Evolutionary conservation across 768 basidiomycete species (phyloP).

Genomic region (Rhizopogon roseolus): DNA sequence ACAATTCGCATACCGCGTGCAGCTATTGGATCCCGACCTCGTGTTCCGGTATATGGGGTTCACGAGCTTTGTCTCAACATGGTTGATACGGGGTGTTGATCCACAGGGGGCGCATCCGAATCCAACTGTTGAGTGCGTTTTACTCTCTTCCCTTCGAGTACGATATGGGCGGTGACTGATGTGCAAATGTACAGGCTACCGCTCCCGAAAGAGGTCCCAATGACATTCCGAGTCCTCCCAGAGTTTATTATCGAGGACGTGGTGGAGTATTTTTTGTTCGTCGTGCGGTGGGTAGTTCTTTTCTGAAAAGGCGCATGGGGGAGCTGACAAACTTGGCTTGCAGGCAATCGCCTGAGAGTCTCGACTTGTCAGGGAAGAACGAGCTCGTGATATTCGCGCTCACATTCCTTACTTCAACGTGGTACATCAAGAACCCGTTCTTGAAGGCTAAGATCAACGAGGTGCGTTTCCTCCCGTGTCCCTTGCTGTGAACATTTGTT

Average conservation of each 20-base stretch:
- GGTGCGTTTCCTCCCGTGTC: conserved; percentile 34
- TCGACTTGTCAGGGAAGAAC: conserved; percentile 80
- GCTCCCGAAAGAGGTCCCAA: conserved; percentile 78
- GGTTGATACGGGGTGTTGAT: conserved; percentile 90
- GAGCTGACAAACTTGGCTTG: neutral
- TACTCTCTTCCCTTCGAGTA: neutral
- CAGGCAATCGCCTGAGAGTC: conserved; percentile 69
- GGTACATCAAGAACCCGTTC: conserved; percentile 99
- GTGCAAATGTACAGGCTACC: conserved; percentile 58
- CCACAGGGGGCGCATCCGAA: conserved; percentile 74
- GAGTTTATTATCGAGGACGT: conserved; percentile 95
- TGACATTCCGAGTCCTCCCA: conserved; percentile 81
- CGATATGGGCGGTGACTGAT: neutral
- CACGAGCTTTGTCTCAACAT: conserved; percentile 87
- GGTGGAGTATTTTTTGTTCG: conserved; percentile 82
- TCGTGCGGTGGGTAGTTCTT: conserved; percentile 57
- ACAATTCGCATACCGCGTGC: conserved; percentile 78
- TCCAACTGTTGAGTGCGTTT: conserved; percentile 57
- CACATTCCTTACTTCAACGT: conserved; percentile 89
- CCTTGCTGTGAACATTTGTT: neutral
- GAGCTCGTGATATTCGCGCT: conserved; percentile 84
- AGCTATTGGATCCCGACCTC: conserved; percentile 83
- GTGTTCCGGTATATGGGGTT: conserved; percentile 76
- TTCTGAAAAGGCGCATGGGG: too few relatives aligned
- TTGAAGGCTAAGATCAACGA: conserved; percentile 95